phyloP scores from a whole-genome alignment of 192 early-diverging fungal genomes.

The Cetraspora pellucida region DNA sequence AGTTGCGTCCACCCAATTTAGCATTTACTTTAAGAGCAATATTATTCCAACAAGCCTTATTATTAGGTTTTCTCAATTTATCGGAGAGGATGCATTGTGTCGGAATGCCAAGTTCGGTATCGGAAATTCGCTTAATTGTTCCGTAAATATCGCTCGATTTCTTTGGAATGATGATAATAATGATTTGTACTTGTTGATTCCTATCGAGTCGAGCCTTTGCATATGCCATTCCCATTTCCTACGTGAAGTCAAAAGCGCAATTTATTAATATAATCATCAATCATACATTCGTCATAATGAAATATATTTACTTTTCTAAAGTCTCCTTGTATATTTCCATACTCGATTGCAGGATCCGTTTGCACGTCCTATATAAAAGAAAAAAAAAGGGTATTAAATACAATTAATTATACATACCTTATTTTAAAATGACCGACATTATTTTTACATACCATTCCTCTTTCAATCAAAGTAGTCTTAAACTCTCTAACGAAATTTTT shows the following conservation, averaged over 20 bases:
- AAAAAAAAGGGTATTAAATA: background rate
- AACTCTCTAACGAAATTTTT: background rate
- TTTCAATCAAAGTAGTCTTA: background rate
- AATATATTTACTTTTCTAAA: background rate
- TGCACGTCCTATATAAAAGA: background rate
- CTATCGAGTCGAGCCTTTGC: background rate
- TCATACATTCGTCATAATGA: background rate
- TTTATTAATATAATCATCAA: background rate
- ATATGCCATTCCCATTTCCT: background rate
- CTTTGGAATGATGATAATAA: conserved; percentile 81
- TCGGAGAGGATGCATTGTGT: conserved; percentile 86
- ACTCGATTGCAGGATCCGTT: background rate
- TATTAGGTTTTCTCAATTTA: conserved; percentile 63
- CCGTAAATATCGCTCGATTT: conserved; percentile 75
- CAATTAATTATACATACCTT: background rate
- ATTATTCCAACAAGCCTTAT: conserved; percentile 88
- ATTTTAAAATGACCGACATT: background rate
- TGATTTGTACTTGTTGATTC: conserved; percentile 64
- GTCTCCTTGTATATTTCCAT: conserved; percentile 7
- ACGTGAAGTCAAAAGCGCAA: background rate
- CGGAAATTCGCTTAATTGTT: conserved; percentile 80
- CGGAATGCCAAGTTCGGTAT: conserved; percentile 85
- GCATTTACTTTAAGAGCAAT: conserved; percentile 93
- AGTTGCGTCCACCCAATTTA: conserved; percentile 90
- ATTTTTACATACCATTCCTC: conserved; percentile 9